Base-by-base conservation (phyloP, 2,329 filamentous ascomycete species). In the Penicillium sp. region DNA sequence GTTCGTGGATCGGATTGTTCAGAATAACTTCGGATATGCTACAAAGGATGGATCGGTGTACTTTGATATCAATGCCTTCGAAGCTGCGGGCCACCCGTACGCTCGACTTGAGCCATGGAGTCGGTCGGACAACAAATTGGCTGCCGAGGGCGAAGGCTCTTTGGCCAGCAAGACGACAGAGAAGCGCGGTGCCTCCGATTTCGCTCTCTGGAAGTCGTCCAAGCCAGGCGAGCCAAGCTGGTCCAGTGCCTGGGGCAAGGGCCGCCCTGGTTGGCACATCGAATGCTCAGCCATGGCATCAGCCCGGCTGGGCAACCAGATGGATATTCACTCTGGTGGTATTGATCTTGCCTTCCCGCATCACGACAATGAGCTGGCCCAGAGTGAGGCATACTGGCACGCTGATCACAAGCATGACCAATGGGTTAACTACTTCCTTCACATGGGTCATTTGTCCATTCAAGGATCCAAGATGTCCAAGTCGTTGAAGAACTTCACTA, bases 271-370 rank as follows among this genome's bases (percentile, higher is more conserved):
- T 18, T 97, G 93, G 93, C 93, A 97, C 70, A 97, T 97, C 68
- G 92, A 97, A 77, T 97, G 93, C 85, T 92, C 89, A 1, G 92
- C 92, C 16, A 97, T 97, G 93, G 92, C 92, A 0, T 93, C 89
- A 2, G 90, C 92, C 61, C 83, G 92, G n/a, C 78, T 97, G 1
- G 92, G 92, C 5, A 81, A 86, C 29, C 83, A 87, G 59, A 92
- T 97, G 80, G 93, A 97, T 72, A 90, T 97, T 52, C 93, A 97
- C 74, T 95, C 90, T 22, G 92, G 93, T 29, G 93, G 93, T 56
- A 89, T 96, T 58, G 93, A 97, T 72, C 81, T 97, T 51, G 87
- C 88, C 0, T 96, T 96, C 73, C 92, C 92, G 0, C 92, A 96
- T 72, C 92, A 92, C 74, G 92, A 94, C 73, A 97, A 96, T 66